A percentile compares a stretch with the other conserved stretches of the same genome.
Conservation (phyloP, 169 alveolate species). For the Theileria luwenshuni region DNA sequence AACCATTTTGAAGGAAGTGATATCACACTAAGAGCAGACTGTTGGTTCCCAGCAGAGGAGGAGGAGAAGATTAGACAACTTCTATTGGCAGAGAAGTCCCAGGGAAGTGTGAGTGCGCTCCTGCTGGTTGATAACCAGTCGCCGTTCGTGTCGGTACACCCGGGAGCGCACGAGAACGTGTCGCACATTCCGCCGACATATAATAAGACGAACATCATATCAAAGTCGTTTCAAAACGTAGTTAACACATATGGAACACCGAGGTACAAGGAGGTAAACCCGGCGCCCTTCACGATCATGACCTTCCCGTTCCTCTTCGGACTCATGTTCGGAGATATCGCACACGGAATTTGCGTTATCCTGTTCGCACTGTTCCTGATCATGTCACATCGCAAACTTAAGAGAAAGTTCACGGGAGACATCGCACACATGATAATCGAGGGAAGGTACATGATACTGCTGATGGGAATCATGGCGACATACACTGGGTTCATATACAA, state of each 20-base stretch:
- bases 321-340: constrained; percentile 99
- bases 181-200: constrained; percentile 92
- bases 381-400: constrained; percentile 67
- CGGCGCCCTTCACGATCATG: constrained; percentile 95
- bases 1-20: constrained; percentile 91
- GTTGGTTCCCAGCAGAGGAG: constrained; percentile 93
- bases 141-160: constrained; percentile 10
- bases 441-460: constrained; percentile 90
- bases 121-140: constrained; percentile 77
- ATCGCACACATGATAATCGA: constrained; percentile 75
- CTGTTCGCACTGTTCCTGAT: constrained; percentile 82
- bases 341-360: constrained; percentile 94
- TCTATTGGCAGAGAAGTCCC: constrained; percentile 76
- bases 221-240: constrained; percentile 90
- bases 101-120: constrained; percentile 81
- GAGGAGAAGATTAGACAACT: constrained; percentile 87
- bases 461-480: constrained; percentile 95
- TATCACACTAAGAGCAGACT: constrained; percentile 91
- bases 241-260: constrained; percentile 99
- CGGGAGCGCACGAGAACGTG: constrained; percentile 78
- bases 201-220: constrained; percentile 90
- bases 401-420: constrained; percentile 65
- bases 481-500: constrained; percentile 96
- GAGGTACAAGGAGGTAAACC: constrained; percentile 96
- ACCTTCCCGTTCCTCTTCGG: constrained; percentile 99